Evolutionary conservation across 2,329 filamentous ascomycete genomes (phyloP).

Genomic region (Coniochaeta ligniaria): DNA sequence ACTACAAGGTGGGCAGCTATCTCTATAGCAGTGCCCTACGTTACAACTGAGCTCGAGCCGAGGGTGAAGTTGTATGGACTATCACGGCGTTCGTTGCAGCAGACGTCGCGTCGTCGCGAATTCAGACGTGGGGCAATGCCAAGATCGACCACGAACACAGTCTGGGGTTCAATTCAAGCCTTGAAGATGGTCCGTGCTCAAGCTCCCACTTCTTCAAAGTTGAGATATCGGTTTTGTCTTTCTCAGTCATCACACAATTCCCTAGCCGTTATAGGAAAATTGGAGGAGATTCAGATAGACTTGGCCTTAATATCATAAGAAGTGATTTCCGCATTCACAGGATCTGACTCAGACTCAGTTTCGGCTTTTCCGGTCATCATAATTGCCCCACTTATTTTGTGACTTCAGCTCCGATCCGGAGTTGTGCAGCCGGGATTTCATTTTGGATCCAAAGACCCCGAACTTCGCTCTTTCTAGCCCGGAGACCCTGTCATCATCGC

Average conservation of each 20-base stretch:
- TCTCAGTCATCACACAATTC: neutral
- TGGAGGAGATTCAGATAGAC: too few relatives aligned
- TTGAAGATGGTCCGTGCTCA: neutral
- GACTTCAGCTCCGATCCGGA: neutral
- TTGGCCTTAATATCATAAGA: too few relatives aligned
- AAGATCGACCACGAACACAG: neutral
- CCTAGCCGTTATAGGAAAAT: too few relatives aligned
- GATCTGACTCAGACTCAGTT: neutral
- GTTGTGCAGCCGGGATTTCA: neutral
- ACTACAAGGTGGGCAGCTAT: neutral
- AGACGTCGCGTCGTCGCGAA: neutral
- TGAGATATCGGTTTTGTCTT: neutral
- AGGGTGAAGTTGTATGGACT: neutral
- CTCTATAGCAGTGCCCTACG: neutral
- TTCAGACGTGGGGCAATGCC: neutral
- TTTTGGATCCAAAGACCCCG: neutral
- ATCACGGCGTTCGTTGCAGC: neutral
- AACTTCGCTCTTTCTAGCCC: neutral
- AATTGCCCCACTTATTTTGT: neutral
- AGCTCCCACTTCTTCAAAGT: neutral
- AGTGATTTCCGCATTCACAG: too few relatives aligned
- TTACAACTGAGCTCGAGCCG: too few relatives aligned
- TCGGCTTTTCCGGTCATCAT: neutral
- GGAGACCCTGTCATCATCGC: neutral
- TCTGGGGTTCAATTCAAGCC: neutral